A percentile compares a stretch with the other conserved stretches of the same genome.
Evolutionary conservation across 345 rosid genomes (phyloP).

Genomic region (Erucastrum elatum): DNA sequence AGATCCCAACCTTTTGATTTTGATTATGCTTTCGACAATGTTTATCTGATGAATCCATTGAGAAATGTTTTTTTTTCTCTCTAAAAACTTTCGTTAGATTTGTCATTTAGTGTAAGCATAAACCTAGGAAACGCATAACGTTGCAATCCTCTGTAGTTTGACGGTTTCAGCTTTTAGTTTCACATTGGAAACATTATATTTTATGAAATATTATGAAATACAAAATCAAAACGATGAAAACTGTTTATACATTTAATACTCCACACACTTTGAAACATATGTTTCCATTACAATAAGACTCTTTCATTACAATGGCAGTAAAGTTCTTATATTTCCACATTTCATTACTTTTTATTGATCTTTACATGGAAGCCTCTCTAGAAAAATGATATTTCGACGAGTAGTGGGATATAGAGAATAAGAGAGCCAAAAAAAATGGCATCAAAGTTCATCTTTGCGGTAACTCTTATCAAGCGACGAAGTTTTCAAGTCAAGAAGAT

Average conservation of each 20-base stretch:
- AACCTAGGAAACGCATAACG: slow-evolving; percentile 17
- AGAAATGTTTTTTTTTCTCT: not conserved
- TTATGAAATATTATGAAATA: not conserved
- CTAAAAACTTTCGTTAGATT: not conserved
- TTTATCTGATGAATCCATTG: slow-evolving; percentile 18
- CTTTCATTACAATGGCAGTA: slow-evolving; percentile 6
- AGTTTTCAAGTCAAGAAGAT: slow-evolving; percentile 50
- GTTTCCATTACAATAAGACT: not conserved
- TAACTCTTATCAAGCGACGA: slow-evolving; percentile 27
- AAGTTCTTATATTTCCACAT: slow-evolving; percentile 11
- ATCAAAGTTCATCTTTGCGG: slow-evolving; percentile 62
- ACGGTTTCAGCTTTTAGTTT: slow-evolving; percentile 22
- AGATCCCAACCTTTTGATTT: slow-evolving; percentile 15
- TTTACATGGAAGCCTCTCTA: slow-evolving; percentile 34
- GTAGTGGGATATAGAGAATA: slow-evolving; percentile 11
- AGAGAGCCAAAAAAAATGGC: slow-evolving; percentile 1
- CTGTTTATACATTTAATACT: slow-evolving; percentile 15
- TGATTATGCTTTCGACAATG: not conserved
- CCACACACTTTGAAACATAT: not conserved
- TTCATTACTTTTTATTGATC: slow-evolving; percentile 28
- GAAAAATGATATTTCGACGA: slow-evolving; percentile 16
- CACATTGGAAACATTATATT: not conserved
- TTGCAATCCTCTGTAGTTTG: not conserved
- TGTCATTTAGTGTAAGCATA: not conserved
- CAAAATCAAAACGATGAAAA: not conserved